phyloP scores from a whole-genome alignment of 1,284 basidiomycete species.

The Ustanciosporium gigantosporum region DNA sequence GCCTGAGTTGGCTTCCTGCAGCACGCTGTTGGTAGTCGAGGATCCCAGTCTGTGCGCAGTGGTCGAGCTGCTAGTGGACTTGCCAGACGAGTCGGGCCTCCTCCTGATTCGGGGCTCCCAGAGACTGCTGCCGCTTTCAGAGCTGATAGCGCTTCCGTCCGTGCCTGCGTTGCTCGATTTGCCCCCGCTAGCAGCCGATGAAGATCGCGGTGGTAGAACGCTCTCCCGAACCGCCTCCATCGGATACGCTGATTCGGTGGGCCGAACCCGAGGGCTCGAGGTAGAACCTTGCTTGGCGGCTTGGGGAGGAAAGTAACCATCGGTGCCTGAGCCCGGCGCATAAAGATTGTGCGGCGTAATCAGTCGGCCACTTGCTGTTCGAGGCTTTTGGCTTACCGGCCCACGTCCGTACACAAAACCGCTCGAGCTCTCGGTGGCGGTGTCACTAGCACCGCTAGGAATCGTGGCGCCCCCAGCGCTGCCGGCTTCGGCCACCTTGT shows the following conservation, averaged over 20 bases:
- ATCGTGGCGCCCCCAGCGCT: constrained; percentile 41
- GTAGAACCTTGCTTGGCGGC: constrained; percentile 1
- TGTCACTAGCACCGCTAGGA: constrained; percentile 53
- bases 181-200: constrained; percentile 37
- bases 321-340: constrained; percentile 24
- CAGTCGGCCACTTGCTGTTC: constrained; percentile 48
- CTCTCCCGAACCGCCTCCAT: constrained; percentile 1
- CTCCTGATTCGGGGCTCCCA: constrained; percentile 43
- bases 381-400: constrained; percentile 30
- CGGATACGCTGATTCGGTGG: constrained; percentile 1
- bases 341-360: constrained; percentile 44
- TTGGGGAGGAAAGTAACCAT: constrained; percentile 39
- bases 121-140: constrained; percentile 30
- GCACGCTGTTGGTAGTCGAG: not conserved
- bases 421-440: constrained; percentile 47
- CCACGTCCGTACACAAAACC: constrained; percentile 32
- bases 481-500: constrained; percentile 37
- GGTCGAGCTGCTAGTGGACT: no score
- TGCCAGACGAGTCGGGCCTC: constrained; percentile 6
- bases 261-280: constrained; percentile 12
- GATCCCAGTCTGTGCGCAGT: not conserved
- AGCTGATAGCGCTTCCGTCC: constrained; percentile 37
- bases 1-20: constrained; percentile 8
- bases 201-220: constrained; percentile 10
- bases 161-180: constrained; percentile 32